phyloP scores from a whole-genome alignment of 495 filamentous ascomycete species.

The Aspergillus bertholletiae region DNA sequence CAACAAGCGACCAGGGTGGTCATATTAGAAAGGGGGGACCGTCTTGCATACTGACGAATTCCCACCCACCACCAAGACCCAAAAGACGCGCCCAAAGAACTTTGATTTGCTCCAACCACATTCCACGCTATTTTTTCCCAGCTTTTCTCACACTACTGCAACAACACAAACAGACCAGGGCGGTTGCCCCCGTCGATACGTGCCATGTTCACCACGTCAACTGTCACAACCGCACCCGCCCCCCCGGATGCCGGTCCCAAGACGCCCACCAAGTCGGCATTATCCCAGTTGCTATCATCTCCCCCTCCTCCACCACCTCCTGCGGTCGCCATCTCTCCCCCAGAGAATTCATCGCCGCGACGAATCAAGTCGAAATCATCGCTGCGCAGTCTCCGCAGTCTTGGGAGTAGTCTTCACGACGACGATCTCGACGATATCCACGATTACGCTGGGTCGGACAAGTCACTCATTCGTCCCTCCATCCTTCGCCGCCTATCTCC shows the following conservation, averaged over 20 bases:
- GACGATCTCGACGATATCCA: conserved; percentile 19
- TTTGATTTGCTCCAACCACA: conserved; percentile 7
- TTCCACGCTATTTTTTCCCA: conserved; percentile 9
- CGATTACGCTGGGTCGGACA: conserved; percentile 24
- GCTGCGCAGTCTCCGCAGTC: conserved; percentile 38
- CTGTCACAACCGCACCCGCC: conserved; percentile 27
- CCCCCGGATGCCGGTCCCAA: conserved; percentile 23
- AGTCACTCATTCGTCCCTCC: conserved; percentile 27
- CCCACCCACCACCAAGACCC: neutral
- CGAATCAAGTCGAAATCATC: conserved; percentile 44
- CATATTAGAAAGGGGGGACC: neutral
- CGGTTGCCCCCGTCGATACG: conserved; percentile 31
- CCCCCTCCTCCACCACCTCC: conserved; percentile 25
- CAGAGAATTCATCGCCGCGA: conserved; percentile 28
- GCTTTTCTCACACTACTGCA: conserved; percentile 2
- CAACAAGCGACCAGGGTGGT: neutral
- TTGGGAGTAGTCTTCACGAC: conserved; percentile 36
- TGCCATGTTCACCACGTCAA: conserved; percentile 36
- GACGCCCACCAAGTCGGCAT: conserved; percentile 25
- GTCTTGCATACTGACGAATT: neutral
- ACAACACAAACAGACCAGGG: conserved; percentile 10
- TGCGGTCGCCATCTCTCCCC: conserved; percentile 29
- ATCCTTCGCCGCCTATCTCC: conserved; percentile 55
- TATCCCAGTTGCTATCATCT: conserved; percentile 15
- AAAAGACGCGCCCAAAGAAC: neutral